A percentile compares a stretch with the other conserved stretches of the same genome.
Conservation (phyloP, 1,139 yeast genomes). For the Yamadazyma dendronema region DNA sequence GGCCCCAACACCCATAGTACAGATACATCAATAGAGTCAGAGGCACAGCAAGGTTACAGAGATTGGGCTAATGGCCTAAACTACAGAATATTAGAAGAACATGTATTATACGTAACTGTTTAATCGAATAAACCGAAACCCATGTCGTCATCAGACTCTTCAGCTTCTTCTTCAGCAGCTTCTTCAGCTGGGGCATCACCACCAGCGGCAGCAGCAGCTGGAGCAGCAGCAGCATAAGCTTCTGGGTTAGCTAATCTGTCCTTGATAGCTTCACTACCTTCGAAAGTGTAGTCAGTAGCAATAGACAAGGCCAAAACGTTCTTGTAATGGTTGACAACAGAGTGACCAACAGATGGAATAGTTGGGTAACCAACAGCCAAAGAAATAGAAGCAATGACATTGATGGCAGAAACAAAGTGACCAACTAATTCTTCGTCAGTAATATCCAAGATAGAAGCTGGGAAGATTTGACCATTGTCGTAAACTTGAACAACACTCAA, state of each 20-base stretch:
- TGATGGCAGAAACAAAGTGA: conserved; percentile 91
- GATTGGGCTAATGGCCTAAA: too few relatives aligned
- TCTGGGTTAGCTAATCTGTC: conserved; percentile 83
- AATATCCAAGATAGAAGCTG: conserved; percentile 94
- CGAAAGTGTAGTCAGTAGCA: conserved; percentile 98
- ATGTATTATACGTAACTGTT: conserved; percentile 26
- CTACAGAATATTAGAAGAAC: too few relatives aligned
- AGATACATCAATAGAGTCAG: too few relatives aligned
- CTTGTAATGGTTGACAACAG: conserved; percentile 98
- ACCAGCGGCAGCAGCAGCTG: conserved; percentile 88
- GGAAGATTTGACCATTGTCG: conserved; percentile 98
- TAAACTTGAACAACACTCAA: conserved; percentile 93
- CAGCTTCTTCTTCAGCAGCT: conserved; percentile 71
- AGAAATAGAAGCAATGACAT: conserved; percentile 92
- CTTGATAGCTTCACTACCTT: conserved; percentile 98
- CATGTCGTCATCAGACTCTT: conserved; percentile 40
- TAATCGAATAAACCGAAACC: conserved; percentile 65
- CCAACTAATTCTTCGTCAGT: conserved; percentile 93
- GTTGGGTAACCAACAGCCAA: conserved; percentile 99
- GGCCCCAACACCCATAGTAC: background rate
- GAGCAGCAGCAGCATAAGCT: conserved; percentile 99
- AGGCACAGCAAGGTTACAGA: too few relatives aligned
- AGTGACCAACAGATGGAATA: conserved; percentile 98
- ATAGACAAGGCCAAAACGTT: conserved; percentile 95
- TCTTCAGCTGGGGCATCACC: conserved; percentile 64